Base-by-base conservation (phyloP, 1,284 basidiomycete species). In the Boletus coffeatus region DNA sequence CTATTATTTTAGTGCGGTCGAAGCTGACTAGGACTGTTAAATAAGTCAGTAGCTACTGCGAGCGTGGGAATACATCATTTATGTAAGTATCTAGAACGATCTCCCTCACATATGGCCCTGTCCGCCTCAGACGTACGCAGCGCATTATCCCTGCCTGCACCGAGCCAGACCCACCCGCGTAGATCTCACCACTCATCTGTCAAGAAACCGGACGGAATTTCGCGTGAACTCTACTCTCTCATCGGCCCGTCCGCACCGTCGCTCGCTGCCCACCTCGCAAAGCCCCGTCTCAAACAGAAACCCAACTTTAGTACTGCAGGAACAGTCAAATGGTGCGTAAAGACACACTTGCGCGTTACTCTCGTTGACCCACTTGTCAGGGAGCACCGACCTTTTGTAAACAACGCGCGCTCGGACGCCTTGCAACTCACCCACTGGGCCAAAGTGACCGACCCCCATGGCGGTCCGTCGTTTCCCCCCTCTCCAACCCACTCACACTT, bases 161-260 rank as follows among this genome's bases (percentile, higher is more conserved):
- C 62, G 2, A 60, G 56, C 4, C 63, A 59, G 0, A 21, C 65
- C 0, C 64, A 60, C 13, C 58, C 43, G 0, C 69, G 71, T 53
- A 75, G 57, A 37, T 25, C 61, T 6, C 56, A 57, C 39, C 2
- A 62, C 5, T 4, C 64, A 0, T 69, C 79, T 0, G 64, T 79
- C 3, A 81, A 82, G 69, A 93, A 92, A 75, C 91, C 90, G 1
- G 92, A 94, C 39, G 96, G 96, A 29, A 96, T 98, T 67, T 90
- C 94, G 0, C 83, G 95, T 67, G 96, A 98, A 76, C 82, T 99
- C 3, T 98, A 93, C 75, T 89, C 93, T 1, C 85, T 99, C 64
- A 96, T 99, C 67, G 97, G 96, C 18, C 88, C 94, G 68, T 92
- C 93, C 62, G 90, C 90, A 5, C 94, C 96, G 2, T 89, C 90